A percentile compares a stretch with the other conserved stretches of the same genome.
Conservation (phyloP, 2,329 filamentous ascomycete species). For the Penicillium expansum region DNA sequence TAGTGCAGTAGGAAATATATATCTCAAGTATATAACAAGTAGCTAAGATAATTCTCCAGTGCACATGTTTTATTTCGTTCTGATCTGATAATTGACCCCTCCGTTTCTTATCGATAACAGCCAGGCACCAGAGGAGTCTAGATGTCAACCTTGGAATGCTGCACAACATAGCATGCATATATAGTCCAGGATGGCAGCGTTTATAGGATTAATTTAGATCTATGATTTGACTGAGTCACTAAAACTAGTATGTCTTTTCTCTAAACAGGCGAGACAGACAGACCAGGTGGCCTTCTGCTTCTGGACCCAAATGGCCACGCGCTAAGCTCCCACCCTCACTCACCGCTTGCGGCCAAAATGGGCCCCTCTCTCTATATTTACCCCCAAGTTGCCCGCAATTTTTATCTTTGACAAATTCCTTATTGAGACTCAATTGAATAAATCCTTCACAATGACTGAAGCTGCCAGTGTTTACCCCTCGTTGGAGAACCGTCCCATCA, state of each 20-base stretch:
- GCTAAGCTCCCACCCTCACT: slow-evolving; percentile 20
- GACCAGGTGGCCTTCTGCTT: slow-evolving; percentile 14
- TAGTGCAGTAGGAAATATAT: no score
- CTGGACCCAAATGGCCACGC: slow-evolving; percentile 8
- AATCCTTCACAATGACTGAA: slow-evolving; percentile 24
- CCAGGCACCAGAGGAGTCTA: background rate
- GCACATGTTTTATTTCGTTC: background rate
- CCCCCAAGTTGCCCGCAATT: slow-evolving; percentile 7
- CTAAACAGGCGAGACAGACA: background rate
- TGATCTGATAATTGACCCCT: background rate
- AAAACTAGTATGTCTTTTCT: background rate
- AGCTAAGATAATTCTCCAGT: background rate
- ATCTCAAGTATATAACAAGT: background rate
- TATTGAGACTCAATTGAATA: slow-evolving; percentile 1
- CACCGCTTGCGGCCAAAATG: slow-evolving; percentile 33
- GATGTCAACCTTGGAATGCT: background rate
- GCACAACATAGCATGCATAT: background rate
- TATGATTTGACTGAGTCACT: background rate
- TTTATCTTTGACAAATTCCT: slow-evolving; percentile 10
- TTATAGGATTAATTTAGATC: background rate
- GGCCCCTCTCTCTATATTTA: slow-evolving; percentile 18
- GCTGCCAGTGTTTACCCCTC: slow-evolving; percentile 59
- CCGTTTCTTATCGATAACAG: slow-evolving; percentile 31
- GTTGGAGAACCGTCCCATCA: slow-evolving; percentile 77
- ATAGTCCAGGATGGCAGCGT: background rate